Base-by-base conservation (phyloP, 2,329 filamentous ascomycete species). In the Reticulascus tulasneorum region DNA sequence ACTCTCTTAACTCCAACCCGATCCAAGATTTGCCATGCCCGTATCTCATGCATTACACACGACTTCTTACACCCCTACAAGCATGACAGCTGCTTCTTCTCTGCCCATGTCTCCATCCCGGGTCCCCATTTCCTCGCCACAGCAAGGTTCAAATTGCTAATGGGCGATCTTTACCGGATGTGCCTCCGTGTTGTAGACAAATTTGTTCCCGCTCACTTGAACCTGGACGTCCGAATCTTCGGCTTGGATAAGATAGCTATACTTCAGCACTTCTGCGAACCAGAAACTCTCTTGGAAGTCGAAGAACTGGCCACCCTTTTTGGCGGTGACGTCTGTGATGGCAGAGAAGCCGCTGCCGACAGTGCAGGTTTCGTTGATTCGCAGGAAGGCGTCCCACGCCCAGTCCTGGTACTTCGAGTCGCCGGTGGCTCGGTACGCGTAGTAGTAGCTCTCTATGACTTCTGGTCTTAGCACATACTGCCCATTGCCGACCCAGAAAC, bases 201-300 rank as follows among this genome's bases (percentile, higher is more conserved):
- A 77, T 30, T 60, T 56, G 28, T 60, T 58, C 9, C 60, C 59
- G 46, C 67, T 63, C 33, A 76, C 58, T 53, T 77, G 71, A 32
- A 76, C 58, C 53, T 77, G 72, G 49, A 69, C 71, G 5, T 58
- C 54, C 3, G 70, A 77, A 21, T 86, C 83, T 55, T 62, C 65
- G 1, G 75, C 71, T 53, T 80, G 78, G 40, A 86, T 84, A 49
- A 94, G 57, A 62, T 86, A 94, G 38, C 75, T 67, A 58, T 94
- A 94, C 70, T 94, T 94, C 58, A 94, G 56, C 44, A 89, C 84
- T 66, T 94, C 88, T 0, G 88, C 87, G 58, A 94, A 88, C 67
- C 85, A 82, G 64, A 93, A 94, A 51, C 84, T 90, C 63, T 94
- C 86, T 69, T 91, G 84, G 56, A 83, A 82, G 56, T 94, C 77